Percentiles rank a stretch among this genome's conserved stretches.
Evolutionary conservation across 768 basidiomycete genomes (phyloP).

Genomic region (Porpolomopsis calyptriformis): DNA sequence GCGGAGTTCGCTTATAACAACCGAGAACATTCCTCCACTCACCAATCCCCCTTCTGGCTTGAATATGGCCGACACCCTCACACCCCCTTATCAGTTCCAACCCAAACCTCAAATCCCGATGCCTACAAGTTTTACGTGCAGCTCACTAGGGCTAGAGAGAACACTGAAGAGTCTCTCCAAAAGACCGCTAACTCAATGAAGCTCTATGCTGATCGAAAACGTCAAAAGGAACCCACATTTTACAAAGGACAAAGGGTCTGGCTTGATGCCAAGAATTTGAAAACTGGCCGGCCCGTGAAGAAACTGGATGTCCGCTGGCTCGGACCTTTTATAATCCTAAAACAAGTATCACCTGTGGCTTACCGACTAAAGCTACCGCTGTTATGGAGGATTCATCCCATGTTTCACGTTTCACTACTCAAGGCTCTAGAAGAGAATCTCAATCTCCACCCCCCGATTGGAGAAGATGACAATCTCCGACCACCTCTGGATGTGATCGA

Average conservation of each 20-base stretch:
- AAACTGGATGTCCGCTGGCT: conserved; percentile 9
- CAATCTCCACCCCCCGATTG: conserved; percentile 1
- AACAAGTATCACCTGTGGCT: conserved; percentile 3
- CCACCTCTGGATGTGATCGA: conserved; percentile 8
- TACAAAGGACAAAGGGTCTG: conserved; percentile 12
- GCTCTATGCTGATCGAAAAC: conserved; percentile 9
- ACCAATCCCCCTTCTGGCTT: conserved; percentile 11
- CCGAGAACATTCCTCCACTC: conserved; percentile 7
- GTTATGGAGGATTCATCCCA: conserved; percentile 12
- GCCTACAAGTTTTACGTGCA: conserved; percentile 7
- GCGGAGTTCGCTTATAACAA: conserved; percentile 11
- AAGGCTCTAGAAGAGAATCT: background rate
- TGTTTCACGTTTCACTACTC: conserved; percentile 10
- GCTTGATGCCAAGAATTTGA: conserved; percentile 1
- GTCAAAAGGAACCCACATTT: conserved; percentile 5
- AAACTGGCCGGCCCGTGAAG: conserved; percentile 8
- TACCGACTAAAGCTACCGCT: conserved; percentile 12
- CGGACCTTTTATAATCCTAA: conserved; percentile 9
- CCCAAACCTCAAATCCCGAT: background rate
- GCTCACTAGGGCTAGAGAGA: conserved; percentile 8
- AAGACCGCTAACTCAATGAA: conserved; percentile 12
- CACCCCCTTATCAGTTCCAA: conserved; percentile 8
- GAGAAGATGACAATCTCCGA: background rate
- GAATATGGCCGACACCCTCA: conserved; percentile 9
- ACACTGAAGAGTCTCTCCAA: conserved; percentile 11